These are phyloP conservation scores for Starmera dryadoides DNA, from an alignment of 805 yeast species.

Conservation along the genomic window DNA sequence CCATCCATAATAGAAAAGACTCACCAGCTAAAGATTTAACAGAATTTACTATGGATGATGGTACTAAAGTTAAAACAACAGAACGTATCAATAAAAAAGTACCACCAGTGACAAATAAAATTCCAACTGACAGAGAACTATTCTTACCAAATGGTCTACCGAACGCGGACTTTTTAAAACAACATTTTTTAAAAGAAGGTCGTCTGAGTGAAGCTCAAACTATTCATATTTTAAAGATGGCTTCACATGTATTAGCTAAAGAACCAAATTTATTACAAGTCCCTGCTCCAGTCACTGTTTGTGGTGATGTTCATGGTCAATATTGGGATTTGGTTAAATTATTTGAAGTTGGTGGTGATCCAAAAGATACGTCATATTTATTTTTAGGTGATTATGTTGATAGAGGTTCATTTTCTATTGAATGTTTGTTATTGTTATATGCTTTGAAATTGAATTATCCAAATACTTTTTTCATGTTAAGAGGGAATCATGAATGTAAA, in stretches of 20 bases:
- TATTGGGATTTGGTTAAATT: constrained; percentile 83
- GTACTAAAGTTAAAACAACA: constrained; percentile 38
- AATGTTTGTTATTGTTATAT: constrained; percentile 69
- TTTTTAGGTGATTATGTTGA: constrained; percentile 95
- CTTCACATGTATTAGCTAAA: constrained; percentile 49
- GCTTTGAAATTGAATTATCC: constrained; percentile 75
- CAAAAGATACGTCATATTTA: constrained; percentile 65
- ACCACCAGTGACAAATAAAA: constrained; percentile 54
- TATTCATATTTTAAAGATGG: constrained; percentile 52
- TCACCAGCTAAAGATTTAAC: constrained; percentile 25
- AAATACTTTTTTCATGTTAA: constrained; percentile 63
- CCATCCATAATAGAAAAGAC: constrained; percentile 39
- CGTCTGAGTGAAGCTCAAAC: constrained; percentile 69
- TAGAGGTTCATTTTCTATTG: constrained; percentile 86
- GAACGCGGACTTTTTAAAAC: constrained; percentile 58
- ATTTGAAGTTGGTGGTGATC: constrained; percentile 91
- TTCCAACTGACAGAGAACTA: constrained; percentile 63
- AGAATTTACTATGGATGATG: constrained; percentile 42
- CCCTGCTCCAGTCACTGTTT: constrained; percentile 90
- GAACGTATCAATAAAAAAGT: constrained; percentile 47
- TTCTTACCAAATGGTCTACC: constrained; percentile 63
- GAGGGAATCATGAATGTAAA: constrained; percentile 94
- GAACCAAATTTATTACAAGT: constrained; percentile 80
- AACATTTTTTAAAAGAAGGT: constrained; percentile 79
- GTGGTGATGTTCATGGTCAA: constrained; percentile 98